These are phyloP conservation scores for Trapa bicornis DNA, from an alignment of 345 rosid species.

Conservation along the genomic window DNA sequence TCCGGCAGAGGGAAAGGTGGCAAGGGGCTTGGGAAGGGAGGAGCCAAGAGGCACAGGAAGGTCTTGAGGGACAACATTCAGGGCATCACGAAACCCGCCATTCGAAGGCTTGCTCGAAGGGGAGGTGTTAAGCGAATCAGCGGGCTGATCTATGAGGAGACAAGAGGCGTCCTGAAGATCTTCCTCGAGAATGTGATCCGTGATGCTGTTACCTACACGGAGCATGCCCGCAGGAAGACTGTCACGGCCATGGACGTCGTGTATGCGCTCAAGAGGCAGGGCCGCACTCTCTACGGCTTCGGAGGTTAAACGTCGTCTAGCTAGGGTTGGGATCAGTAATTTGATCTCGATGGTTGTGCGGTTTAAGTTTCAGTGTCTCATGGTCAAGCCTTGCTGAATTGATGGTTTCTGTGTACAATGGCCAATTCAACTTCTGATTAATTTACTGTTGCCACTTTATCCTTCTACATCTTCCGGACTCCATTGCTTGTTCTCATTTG, in stretches of 20 bases:
- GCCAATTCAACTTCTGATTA: not conserved
- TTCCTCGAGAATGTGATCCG: constrained; percentile 31
- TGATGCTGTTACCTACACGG: constrained; percentile 30
- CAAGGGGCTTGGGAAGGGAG: constrained; percentile 32
- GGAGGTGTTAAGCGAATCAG: constrained; percentile 33
- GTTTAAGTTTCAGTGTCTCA: not conserved
- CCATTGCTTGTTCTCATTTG: not conserved
- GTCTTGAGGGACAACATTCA: constrained; percentile 29
- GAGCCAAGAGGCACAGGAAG: constrained; percentile 33
- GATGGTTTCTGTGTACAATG: not conserved
- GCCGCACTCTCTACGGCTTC: constrained; percentile 25
- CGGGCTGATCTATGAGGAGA: constrained; percentile 31
- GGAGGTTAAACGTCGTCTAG: constrained; percentile 8
- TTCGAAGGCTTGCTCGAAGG: constrained; percentile 25
- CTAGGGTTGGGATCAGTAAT: not conserved
- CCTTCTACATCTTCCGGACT: not conserved
- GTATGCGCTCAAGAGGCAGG: constrained; percentile 32
- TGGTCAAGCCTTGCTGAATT: not conserved
- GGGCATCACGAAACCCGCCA: constrained; percentile 32
- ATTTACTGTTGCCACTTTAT: not conserved
- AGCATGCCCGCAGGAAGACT: constrained; percentile 33
- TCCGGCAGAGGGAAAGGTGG: constrained; percentile 36
- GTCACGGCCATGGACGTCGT: constrained; percentile 38
- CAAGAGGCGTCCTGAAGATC: constrained; percentile 28
- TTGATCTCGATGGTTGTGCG: not conserved